These are phyloP conservation scores for Cryptococcus jaspeensis DNA, from an alignment of 1,284 basidiomycete genomes.

Conservation along the genomic window DNA sequence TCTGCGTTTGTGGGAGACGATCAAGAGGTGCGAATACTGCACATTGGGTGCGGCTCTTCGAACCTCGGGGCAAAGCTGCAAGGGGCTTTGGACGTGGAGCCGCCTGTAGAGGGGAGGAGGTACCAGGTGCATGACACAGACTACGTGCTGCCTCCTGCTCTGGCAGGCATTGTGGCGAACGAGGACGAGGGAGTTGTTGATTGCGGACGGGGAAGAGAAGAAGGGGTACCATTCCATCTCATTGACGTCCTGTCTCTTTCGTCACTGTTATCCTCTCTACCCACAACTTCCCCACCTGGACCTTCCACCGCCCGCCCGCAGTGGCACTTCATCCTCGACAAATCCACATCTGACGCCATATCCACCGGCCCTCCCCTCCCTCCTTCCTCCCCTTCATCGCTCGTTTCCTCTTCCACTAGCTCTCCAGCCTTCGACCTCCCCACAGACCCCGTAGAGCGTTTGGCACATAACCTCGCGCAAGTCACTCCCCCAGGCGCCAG, in stretches of 20 bases:
- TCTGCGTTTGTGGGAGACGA: neutral
- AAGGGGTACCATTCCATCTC: constrained; percentile 4
- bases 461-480: constrained; percentile 26
- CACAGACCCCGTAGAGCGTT: constrained; percentile 25
- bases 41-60: constrained; percentile 45
- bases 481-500: constrained; percentile 19
- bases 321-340: constrained; percentile 44
- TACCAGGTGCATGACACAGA: constrained; percentile 36
- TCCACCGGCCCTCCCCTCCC: constrained; percentile 31
- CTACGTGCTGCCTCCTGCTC: constrained; percentile 23
- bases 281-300: neutral
- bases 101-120: neutral
- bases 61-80: constrained; percentile 24
- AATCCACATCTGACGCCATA: constrained; percentile 48
- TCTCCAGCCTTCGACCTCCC: neutral
- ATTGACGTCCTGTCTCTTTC: constrained; percentile 9
- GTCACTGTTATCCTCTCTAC: constrained; percentile 2
- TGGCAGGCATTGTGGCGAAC: neutral
- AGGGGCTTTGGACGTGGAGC: neutral
- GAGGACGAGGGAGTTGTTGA: neutral
- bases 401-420: too few species aligned
- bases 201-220: neutral
- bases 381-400: neutral
- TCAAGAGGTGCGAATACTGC: constrained; percentile 27
- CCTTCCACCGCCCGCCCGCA: neutral